These are phyloP conservation scores for Xerocomus amazonicus DNA, from an alignment of 1,284 basidiomycete species.

Conservation along the genomic window DNA sequence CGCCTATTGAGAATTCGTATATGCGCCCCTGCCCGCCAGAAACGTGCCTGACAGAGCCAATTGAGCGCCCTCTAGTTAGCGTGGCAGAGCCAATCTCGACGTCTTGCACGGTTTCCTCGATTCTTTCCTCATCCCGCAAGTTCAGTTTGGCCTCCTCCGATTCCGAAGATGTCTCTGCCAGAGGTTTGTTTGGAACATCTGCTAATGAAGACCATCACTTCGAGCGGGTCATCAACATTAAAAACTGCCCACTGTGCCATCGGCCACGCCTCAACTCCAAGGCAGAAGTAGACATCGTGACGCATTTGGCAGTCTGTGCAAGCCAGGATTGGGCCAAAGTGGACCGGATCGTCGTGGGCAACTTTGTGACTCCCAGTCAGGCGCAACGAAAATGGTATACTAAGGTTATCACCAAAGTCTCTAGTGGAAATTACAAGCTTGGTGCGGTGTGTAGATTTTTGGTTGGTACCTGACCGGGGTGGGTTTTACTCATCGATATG, in stretches of 20 bases:
- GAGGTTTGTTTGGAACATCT: slow-evolving; percentile 1
- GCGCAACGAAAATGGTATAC: slow-evolving; percentile 98
- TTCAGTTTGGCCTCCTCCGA: slow-evolving; percentile 42
- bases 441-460: slow-evolving; percentile 65
- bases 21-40: slow-evolving; percentile 20
- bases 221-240: slow-evolving; percentile 93
- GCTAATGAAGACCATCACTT: slow-evolving; percentile 44
- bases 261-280: slow-evolving; percentile 81
- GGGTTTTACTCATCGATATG: neutral
- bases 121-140: slow-evolving; percentile 25
- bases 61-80: slow-evolving; percentile 42
- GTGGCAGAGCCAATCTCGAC: slow-evolving; percentile 28
- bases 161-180: slow-evolving; percentile 39
- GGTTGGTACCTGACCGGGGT: neutral
- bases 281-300: slow-evolving; percentile 90
- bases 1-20: slow-evolving; percentile 16
- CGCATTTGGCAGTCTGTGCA: slow-evolving; percentile 91
- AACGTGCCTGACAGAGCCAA: slow-evolving; percentile 41
- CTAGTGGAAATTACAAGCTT: slow-evolving; percentile 82
- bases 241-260: slow-evolving; percentile 92
- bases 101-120: slow-evolving; percentile 19
- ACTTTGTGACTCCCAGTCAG: slow-evolving; percentile 93
- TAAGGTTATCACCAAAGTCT: slow-evolving; percentile 83
- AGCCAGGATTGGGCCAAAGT: slow-evolving; percentile 90
- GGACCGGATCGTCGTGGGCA: slow-evolving; percentile 86